These are phyloP conservation scores for Ceratonia siliqua DNA, from an alignment of 306 rosid genomes.

Conservation along the genomic window DNA sequence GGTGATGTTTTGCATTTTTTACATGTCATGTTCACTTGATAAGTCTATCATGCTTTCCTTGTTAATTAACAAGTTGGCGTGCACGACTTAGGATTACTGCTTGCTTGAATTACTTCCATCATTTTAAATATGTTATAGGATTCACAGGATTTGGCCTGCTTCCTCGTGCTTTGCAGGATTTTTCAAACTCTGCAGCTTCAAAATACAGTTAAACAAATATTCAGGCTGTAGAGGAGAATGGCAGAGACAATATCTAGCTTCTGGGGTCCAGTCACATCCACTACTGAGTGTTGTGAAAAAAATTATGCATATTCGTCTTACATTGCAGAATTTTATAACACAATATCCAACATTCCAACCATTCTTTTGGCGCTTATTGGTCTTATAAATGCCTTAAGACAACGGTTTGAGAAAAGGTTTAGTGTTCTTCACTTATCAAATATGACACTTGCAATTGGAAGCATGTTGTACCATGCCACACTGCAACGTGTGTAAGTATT, in stretches of 20 bases:
- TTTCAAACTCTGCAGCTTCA: slow-evolving; percentile 41
- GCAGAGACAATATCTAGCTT: slow-evolving; percentile 68
- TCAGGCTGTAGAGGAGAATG: slow-evolving; percentile 50
- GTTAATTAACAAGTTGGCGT: slow-evolving; percentile 13
- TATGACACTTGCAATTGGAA: slow-evolving; percentile 87
- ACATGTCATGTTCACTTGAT: neutral
- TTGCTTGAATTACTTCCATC: neutral
- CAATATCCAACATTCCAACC: slow-evolving; percentile 78
- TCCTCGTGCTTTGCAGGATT: slow-evolving; percentile 44
- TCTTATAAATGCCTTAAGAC: slow-evolving; percentile 74
- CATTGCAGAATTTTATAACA: slow-evolving; percentile 89
- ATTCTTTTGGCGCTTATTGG: slow-evolving; percentile 88
- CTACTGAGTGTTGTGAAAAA: slow-evolving; percentile 78
- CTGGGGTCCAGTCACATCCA: slow-evolving; percentile 95
- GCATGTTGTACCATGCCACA: slow-evolving; percentile 90
- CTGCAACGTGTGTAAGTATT: slow-evolving; percentile 76
- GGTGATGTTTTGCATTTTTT: neutral
- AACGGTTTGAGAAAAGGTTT: slow-evolving; percentile 95
- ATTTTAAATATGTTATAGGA: neutral
- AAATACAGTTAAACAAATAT: slow-evolving; percentile 27
- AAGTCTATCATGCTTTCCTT: slow-evolving; percentile 1
- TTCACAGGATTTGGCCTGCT: slow-evolving; percentile 24
- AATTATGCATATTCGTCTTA: slow-evolving; percentile 78
- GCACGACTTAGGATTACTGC: neutral
- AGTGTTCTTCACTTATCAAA: slow-evolving; percentile 85